These are phyloP conservation scores for Cladophialophora bantiana DNA, from an alignment of 2,329 filamentous ascomycete species.

Conservation along the genomic window DNA sequence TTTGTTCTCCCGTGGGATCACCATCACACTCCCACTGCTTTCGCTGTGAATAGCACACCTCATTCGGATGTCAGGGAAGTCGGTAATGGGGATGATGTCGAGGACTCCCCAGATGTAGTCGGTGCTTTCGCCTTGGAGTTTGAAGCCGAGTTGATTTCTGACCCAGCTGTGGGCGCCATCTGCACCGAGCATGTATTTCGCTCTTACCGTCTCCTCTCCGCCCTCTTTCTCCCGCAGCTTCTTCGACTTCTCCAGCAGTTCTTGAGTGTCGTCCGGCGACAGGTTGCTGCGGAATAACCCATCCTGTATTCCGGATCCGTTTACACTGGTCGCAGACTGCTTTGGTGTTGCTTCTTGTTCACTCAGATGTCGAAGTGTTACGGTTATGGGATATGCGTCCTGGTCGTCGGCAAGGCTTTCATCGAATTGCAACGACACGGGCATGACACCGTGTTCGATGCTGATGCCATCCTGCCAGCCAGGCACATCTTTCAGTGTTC, in stretches of 20 bases:
- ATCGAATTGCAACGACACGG: slow-evolving; percentile 48
- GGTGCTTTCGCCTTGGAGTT: slow-evolving; percentile 62
- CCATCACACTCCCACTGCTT: slow-evolving; percentile 65
- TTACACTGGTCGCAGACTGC: slow-evolving; percentile 47
- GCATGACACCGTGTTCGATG: slow-evolving; percentile 68
- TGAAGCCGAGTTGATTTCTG: slow-evolving; percentile 63
- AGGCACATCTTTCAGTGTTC: slow-evolving; percentile 10
- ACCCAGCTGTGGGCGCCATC: slow-evolving; percentile 74
- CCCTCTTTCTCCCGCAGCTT: slow-evolving; percentile 58
- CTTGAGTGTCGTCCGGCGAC: slow-evolving; percentile 63
- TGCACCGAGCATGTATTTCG: slow-evolving; percentile 65
- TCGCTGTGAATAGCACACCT: slow-evolving; percentile 66
- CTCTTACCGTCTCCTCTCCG: slow-evolving; percentile 27
- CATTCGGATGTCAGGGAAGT: slow-evolving; percentile 67
- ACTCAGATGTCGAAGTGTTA: slow-evolving; percentile 63
- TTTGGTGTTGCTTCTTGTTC: slow-evolving; percentile 65
- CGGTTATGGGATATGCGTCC: slow-evolving; percentile 65
- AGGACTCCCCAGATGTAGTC: slow-evolving; percentile 57
- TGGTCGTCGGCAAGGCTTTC: slow-evolving; percentile 60
- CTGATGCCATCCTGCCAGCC: slow-evolving; percentile 43
- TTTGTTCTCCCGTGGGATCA: slow-evolving; percentile 69
- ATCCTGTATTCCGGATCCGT: slow-evolving; percentile 50
- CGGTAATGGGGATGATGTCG: slow-evolving; percentile 61
- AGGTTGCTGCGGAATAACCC: slow-evolving; percentile 68
- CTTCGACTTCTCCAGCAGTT: slow-evolving; percentile 53